Evolutionary conservation across 179 eudicot species (phyloP).

Genomic region (Heliamphora pulchella): DNA sequence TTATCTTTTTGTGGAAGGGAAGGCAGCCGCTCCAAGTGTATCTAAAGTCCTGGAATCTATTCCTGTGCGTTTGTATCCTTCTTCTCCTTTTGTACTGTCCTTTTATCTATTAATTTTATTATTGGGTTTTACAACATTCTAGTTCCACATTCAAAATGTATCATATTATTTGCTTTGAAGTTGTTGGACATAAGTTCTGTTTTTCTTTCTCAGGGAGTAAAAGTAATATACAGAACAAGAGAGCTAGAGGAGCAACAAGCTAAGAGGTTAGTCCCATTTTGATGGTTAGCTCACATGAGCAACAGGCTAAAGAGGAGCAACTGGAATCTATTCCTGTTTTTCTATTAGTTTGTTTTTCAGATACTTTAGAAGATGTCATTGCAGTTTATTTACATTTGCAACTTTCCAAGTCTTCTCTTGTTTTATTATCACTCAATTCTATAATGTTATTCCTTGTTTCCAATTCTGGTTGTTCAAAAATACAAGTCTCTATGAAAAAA

Average conservation of each 20-base stretch:
- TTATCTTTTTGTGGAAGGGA: slow-evolving; percentile 85
- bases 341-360: neutral
- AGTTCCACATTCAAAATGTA: neutral
- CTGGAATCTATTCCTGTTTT: neutral
- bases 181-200: neutral
- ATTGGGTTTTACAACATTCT: neutral
- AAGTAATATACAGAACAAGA: slow-evolving; percentile 68
- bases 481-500: no score
- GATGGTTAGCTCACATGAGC: neutral
- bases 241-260: slow-evolving; percentile 81
- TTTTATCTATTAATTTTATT: neutral
- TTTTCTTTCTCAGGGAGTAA: slow-evolving; percentile 56
- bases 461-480: no score
- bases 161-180: neutral
- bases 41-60: slow-evolving; percentile 76
- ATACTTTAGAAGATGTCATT: neutral
- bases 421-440: neutral
- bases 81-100: neutral
- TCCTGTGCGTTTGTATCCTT: slow-evolving; percentile 46
- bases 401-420: neutral
- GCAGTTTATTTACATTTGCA: neutral
- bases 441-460: no score
- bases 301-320: no score
- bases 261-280: slow-evolving; percentile 45
- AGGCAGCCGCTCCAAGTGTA: slow-evolving; percentile 74